phyloP scores from a whole-genome alignment of 116 monocot species.

The Cymodocea nodosa region DNA sequence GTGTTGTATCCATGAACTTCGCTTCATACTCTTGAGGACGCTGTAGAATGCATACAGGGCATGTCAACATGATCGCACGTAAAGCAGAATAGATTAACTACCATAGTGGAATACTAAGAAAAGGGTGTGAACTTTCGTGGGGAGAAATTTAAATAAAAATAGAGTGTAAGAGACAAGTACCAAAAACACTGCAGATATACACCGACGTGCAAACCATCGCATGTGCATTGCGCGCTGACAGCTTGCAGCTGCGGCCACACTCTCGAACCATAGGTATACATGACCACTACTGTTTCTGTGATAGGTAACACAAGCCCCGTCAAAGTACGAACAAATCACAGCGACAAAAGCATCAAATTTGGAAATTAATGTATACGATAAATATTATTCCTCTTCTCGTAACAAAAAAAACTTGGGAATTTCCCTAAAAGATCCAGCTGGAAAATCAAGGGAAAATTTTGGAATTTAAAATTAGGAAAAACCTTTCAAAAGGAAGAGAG shows the following conservation, averaged over 20 bases:
- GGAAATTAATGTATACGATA: too few species aligned
- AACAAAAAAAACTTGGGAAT: too few species aligned
- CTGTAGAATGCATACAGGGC: conserved; percentile 10
- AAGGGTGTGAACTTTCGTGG: too few species aligned
- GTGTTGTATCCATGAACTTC: conserved; percentile 9
- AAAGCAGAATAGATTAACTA: too few species aligned
- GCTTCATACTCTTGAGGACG: conserved; percentile 21
- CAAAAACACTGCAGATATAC: conserved; percentile 63
- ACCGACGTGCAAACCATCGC: conserved; percentile 82
- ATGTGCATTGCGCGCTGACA: conserved; percentile 66
- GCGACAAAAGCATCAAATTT: not conserved
- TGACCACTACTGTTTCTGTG: conserved; percentile 47
- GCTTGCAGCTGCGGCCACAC: conserved; percentile 28
- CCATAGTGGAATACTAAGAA: too few species aligned
- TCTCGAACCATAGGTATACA: conserved; percentile 63
- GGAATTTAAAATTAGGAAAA: not conserved
- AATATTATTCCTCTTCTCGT: too few species aligned
- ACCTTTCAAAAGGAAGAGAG: too few species aligned
- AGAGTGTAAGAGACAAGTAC: conserved; percentile 6
- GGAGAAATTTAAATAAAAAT: too few species aligned
- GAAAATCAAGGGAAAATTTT: not conserved
- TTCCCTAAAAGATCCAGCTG: too few species aligned
- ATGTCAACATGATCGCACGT: not conserved
- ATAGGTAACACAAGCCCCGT: not conserved
- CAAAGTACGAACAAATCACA: not conserved